phyloP scores from a whole-genome alignment of 2,329 filamentous ascomycete genomes.

The Calonectria pseudoreteaudii region DNA sequence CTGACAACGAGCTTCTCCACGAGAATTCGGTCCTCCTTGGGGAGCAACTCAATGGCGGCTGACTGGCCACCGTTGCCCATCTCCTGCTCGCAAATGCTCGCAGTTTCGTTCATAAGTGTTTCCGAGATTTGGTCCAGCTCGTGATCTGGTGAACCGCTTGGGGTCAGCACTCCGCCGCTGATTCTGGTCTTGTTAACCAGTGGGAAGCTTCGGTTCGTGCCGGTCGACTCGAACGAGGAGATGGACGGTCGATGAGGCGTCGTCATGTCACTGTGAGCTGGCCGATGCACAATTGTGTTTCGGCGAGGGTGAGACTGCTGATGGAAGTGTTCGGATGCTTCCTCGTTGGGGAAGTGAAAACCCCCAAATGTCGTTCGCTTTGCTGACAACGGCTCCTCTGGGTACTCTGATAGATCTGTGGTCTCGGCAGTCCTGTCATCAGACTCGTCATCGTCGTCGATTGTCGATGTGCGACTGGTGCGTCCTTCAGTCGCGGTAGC shows the following conservation, averaged over 20 bases:
- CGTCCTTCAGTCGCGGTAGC: conserved; percentile 67
- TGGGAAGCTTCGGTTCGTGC: conserved; percentile 72
- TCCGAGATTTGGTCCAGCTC: conserved; percentile 62
- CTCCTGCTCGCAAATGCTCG: conserved; percentile 54
- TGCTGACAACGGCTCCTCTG: conserved; percentile 34
- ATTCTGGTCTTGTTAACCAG: conserved; percentile 65
- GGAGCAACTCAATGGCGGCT: conserved; percentile 60
- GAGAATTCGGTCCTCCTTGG: conserved; percentile 68
- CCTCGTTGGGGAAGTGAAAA: conserved; percentile 40
- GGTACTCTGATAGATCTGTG: conserved; percentile 30
- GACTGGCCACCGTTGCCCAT: conserved; percentile 44
- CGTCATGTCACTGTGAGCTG: conserved; percentile 32
- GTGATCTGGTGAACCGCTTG: conserved; percentile 60
- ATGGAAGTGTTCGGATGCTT: conserved; percentile 42
- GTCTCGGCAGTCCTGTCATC: conserved; percentile 36
- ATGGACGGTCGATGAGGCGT: conserved; percentile 59
- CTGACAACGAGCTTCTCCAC: conserved; percentile 71
- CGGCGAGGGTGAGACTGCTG: conserved; percentile 35
- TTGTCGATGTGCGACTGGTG: conserved; percentile 51
- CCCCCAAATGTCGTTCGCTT: conserved; percentile 42
- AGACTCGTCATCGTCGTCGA: conserved; percentile 32
- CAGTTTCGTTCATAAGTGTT: conserved; percentile 61
- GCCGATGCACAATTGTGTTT: conserved; percentile 58
- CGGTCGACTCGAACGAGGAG: conserved; percentile 68
- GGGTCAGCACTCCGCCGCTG: conserved; percentile 58